phyloP scores from a whole-genome alignment of 495 filamentous ascomycete genomes.

The Wilcoxina mikolae region DNA sequence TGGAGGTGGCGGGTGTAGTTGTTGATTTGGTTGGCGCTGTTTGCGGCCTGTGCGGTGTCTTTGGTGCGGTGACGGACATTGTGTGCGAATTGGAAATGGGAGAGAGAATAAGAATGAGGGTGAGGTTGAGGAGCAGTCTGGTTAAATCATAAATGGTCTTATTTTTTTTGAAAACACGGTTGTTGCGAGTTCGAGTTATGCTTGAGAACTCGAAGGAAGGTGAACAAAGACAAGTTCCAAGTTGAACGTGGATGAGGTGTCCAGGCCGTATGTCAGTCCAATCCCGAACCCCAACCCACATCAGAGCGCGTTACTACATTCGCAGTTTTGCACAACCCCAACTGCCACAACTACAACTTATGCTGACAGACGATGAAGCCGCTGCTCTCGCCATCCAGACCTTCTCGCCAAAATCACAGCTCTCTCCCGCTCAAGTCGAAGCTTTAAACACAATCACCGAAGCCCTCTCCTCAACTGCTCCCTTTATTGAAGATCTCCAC shows the following conservation, averaged over 20 bases:
- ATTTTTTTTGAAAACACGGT: too few species aligned
- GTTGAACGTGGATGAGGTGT: not conserved
- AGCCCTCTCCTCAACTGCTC: not conserved
- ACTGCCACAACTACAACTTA: not conserved
- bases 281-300: not conserved
- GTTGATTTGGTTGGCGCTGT: not conserved
- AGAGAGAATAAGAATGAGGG: too few species aligned
- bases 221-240: not conserved
- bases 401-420: not conserved
- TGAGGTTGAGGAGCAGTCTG: too few species aligned
- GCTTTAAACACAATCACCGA: not conserved
- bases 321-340: not conserved
- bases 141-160: too few species aligned
- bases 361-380: constrained; percentile 8
- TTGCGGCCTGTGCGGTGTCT: not conserved
- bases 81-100: too few species aligned
- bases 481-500: constrained; percentile 1
- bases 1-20: not conserved
- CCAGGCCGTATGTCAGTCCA: not conserved
- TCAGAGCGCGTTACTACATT: not conserved
- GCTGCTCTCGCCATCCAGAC: constrained; percentile 5
- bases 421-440: not conserved
- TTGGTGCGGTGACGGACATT: too few species aligned
- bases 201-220: not conserved
- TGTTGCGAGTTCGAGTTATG: not conserved